Evolutionary conservation across 371 early-diverging fungal genomes (phyloP), one percentile per base, ranked within the genome.

Genomic region (Phascolomyces articulosus): DNA sequence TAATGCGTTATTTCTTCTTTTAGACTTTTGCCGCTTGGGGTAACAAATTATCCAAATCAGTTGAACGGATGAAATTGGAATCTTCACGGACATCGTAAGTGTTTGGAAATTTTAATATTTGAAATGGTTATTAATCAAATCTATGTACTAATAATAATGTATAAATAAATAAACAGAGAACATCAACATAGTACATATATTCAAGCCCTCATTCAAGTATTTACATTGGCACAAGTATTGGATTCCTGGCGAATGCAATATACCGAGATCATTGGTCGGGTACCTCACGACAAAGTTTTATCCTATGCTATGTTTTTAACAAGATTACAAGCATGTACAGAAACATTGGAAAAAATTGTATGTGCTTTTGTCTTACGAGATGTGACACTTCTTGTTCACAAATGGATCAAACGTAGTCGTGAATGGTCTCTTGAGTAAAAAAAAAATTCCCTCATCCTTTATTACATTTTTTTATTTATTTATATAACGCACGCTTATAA

Each of bases 311-410:
- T 55, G 15, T 27, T 67, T 15, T 34, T 73, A 44, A 28, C 53
- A n/a, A 67, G 61, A 24, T 49, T 63, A 4, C 31, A 59, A 26
- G 38, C 48, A 27, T 74, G 74, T 53, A 58, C 60, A 16, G 71
- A 69, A 2, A 60, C 68, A 11, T 55, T 79, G 41, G 49, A 65
- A 24, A 55, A 48, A 6, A 55, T 74, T 28, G 63, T 80, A 15
- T 73, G 76, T 65, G 70, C 71, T 15, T 75, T 77, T 63, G 71
- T 77, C 27, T 47, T 80, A 41, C 74, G 73, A 40, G 81, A 80
- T 40, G 69, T 77, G 44, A 63, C 68, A 18, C 60, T 69, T 23
- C 60, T 80, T 13, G 58, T 80, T 8, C 63, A 71, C 49, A 75
- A 77, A 57, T 80, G 81, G 81, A 49, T 75, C 26, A 77, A 77